These are phyloP conservation scores for Gyromitra esculenta DNA, from an alignment of 2,329 filamentous ascomycete species.

Conservation along the genomic window DNA sequence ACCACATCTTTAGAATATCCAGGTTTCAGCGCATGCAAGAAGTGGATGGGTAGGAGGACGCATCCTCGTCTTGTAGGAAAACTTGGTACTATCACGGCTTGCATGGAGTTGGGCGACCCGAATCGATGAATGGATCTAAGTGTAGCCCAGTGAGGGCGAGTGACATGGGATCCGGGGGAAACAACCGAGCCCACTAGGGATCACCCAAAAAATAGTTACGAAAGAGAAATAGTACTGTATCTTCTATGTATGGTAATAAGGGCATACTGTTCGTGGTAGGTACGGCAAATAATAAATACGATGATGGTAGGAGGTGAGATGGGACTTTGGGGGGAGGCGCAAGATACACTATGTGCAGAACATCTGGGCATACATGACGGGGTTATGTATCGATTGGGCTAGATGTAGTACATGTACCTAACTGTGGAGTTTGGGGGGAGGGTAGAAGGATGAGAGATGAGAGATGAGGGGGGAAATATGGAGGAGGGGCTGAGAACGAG, in stretches of 20 bases:
- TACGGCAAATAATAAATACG: not conserved
- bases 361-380: slow-evolving; percentile 29
- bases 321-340: not conserved
- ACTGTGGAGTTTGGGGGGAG: not conserved
- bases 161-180: not conserved
- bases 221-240: not conserved
- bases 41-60: not conserved
- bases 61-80: not conserved
- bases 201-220: not conserved
- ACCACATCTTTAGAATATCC: slow-evolving; percentile 14
- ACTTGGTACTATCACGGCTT: not conserved
- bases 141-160: not conserved
- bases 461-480: slow-evolving; percentile 29
- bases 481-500: slow-evolving; percentile 27
- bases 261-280: not conserved
- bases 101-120: not conserved
- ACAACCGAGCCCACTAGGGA: not conserved
- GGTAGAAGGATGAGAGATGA: slow-evolving; percentile 24
- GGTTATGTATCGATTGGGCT: slow-evolving; percentile 39
- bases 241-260: slow-evolving; percentile 3
- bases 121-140: slow-evolving; percentile 7
- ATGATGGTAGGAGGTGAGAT: not conserved
- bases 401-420: not conserved
- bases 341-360: slow-evolving; percentile 23
- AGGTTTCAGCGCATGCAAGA: not conserved